phyloP scores from a whole-genome alignment of 148 eudicot genomes.

The Heliamphora exappendiculata region DNA sequence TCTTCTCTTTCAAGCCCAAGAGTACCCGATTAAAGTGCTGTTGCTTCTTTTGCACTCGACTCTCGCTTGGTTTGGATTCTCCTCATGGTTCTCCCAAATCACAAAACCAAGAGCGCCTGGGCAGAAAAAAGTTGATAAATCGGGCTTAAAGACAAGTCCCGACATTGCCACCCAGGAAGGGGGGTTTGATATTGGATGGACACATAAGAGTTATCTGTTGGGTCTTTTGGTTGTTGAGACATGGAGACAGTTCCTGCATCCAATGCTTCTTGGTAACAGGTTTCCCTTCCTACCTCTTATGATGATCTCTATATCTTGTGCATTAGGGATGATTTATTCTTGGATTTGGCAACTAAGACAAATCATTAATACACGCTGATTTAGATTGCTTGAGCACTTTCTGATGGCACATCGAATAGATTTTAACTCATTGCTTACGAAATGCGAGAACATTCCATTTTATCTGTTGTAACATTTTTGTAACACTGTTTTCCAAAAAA shows the following conservation, averaged over 20 bases:
- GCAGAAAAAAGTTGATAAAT: constrained; percentile 15
- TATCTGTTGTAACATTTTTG: background rate
- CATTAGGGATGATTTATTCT: constrained; percentile 70
- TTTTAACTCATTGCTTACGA: background rate
- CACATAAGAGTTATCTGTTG: constrained; percentile 46
- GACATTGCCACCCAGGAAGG: constrained; percentile 13
- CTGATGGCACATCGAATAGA: background rate
- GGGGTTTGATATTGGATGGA: constrained; percentile 43
- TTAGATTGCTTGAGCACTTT: background rate
- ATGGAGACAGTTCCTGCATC: constrained; percentile 81
- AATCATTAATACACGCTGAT: constrained; percentile 38
- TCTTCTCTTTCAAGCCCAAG: constrained; percentile 79
- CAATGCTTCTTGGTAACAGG: constrained; percentile 44
- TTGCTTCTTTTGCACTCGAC: constrained; percentile 47
- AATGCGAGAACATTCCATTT: background rate
- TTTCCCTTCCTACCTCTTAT: constrained; percentile 80
- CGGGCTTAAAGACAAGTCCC: constrained; percentile 6
- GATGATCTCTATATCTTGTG: constrained; percentile 66
- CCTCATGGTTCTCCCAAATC: constrained; percentile 35
- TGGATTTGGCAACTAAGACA: constrained; percentile 82
- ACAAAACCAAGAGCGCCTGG: constrained; percentile 17
- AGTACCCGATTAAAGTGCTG: constrained; percentile 76
- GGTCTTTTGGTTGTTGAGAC: constrained; percentile 67
- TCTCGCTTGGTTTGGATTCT: constrained; percentile 62
- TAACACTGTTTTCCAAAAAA: background rate